Evolutionary conservation across 2,329 filamentous ascomycete species (phyloP), one percentile per base, ranked within the genome.

Genomic region (Arthroderma sp.): DNA sequence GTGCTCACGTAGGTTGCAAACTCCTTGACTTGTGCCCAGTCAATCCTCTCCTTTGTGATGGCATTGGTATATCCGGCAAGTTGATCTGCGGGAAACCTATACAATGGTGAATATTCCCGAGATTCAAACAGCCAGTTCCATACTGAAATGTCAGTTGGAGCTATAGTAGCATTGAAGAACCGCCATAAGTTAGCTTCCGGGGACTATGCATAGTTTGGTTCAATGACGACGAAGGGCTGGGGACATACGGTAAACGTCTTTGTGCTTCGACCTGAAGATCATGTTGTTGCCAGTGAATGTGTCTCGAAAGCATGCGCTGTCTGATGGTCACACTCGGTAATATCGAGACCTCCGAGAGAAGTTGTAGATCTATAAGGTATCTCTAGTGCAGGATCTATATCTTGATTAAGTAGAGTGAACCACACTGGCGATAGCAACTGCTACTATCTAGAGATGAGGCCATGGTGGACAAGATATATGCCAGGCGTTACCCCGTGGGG

Each of bases 41-140:
- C 68, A 30, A 81, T 60, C n/a, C 71, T 68, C 46, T 76, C 70
- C 49, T 73, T 71, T 0, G 75, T 79, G 7, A 66, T 59, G 4
- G 70, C 76, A 58, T 81, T 74, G 29, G 69, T 71, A 56, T 72
- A 79, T 7, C 72, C 72, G 29, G 63, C 64, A 39, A 74, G 63
- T 40, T 68, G 54, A 36, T 55, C 53, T 29, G 58, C 53, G 1
- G 58, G 60, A 37, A 58, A 60, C 3, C 63, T 64, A 28, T 58
- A 57, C 28, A 74, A 53, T 0, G 71, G 70, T 1, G 71, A 76
- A 50, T 69, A 69, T 6, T 65, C 55, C 1, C 70, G 71, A 51
- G 32, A 37, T 50, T 76, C 70, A 56, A 79, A 77, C 7, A 78
- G 65, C 73, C 73, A 80, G 52, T 74, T 66, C 75, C 75, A 80